Conservation (phyloP, 768 basidiomycete genomes). For the Suillus hirtellus region DNA sequence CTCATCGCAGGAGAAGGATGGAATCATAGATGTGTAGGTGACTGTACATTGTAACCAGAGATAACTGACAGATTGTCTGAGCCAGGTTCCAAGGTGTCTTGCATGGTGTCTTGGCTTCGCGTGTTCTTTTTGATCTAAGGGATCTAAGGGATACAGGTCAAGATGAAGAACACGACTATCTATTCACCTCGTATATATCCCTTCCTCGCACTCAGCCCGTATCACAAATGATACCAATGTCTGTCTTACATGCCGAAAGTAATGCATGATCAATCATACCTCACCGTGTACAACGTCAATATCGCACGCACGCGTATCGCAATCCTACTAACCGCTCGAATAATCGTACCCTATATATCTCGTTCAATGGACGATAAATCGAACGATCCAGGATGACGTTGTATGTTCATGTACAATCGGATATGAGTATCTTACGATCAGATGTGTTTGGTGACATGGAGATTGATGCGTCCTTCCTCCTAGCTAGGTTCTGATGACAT, state of each 20-base stretch:
- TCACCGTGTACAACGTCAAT: neutral
- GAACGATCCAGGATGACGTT: neutral
- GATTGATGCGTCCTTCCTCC: neutral
- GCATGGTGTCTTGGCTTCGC: constrained; percentile 16
- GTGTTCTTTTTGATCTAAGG: constrained; percentile 15
- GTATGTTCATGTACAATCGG: neutral
- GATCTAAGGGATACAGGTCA: neutral
- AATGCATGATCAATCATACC: constrained; percentile 4
- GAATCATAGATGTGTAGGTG: constrained; percentile 14
- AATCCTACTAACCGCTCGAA: neutral
- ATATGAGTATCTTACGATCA: neutral
- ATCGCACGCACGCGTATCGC: neutral
- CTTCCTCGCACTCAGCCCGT: neutral
- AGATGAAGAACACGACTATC: neutral
- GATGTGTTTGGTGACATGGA: neutral
- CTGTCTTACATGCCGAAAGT: neutral
- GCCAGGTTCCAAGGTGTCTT: constrained; percentile 16
- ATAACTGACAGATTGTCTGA: neutral
- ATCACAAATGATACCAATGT: constrained; percentile 3
- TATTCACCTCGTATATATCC: neutral
- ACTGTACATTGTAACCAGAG: neutral
- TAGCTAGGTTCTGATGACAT: neutral
- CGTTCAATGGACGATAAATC: neutral
- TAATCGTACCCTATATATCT: neutral
- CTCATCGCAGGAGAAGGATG: constrained; percentile 6